Evolutionary conservation across 768 basidiomycete genomes (phyloP).

Genomic region (Gymnopilus dilepis): DNA sequence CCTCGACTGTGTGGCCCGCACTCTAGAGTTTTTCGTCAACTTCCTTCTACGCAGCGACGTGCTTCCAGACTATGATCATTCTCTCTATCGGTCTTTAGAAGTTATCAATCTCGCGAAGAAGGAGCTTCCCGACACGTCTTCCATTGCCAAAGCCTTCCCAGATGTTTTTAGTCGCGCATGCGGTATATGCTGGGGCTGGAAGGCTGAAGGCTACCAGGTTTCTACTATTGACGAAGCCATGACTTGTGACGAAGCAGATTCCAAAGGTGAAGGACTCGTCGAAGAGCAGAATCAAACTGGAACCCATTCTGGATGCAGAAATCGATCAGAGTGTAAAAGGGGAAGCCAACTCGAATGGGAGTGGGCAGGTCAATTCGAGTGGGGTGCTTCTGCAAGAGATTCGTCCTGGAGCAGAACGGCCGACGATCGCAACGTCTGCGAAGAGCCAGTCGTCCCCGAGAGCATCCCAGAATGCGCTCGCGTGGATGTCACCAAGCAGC

Average conservation of each 20-base stretch:
- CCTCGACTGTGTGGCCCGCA: constrained; percentile 44
- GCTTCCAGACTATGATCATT: constrained; percentile 48
- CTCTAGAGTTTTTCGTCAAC: constrained; percentile 50
- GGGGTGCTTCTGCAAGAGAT: background rate
- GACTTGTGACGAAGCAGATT: background rate
- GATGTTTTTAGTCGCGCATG: constrained; percentile 58
- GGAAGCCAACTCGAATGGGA: too few relatives aligned
- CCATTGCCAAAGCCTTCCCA: constrained; percentile 50
- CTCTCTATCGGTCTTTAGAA: constrained; percentile 50
- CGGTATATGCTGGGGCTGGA: constrained; percentile 52
- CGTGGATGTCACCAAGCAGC: constrained; percentile 17
- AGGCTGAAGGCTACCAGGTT: constrained; percentile 45
- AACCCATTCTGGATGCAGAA: constrained; percentile 11
- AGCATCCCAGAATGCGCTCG: background rate
- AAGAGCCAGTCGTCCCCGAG: background rate
- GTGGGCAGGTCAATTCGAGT: background rate
- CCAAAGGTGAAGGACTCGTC: constrained; percentile 7
- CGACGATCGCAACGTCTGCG: background rate
- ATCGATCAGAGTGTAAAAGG: too few relatives aligned
- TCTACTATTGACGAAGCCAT: constrained; percentile 21
- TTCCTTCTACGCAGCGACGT: constrained; percentile 50
- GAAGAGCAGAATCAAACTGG: background rate
- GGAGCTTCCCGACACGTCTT: constrained; percentile 57
- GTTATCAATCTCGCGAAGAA: constrained; percentile 45
- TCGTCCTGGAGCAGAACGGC: background rate